Evolutionary conservation across 495 filamentous ascomycete species (phyloP).

Genomic region (Aspergillus bertholletiae): DNA sequence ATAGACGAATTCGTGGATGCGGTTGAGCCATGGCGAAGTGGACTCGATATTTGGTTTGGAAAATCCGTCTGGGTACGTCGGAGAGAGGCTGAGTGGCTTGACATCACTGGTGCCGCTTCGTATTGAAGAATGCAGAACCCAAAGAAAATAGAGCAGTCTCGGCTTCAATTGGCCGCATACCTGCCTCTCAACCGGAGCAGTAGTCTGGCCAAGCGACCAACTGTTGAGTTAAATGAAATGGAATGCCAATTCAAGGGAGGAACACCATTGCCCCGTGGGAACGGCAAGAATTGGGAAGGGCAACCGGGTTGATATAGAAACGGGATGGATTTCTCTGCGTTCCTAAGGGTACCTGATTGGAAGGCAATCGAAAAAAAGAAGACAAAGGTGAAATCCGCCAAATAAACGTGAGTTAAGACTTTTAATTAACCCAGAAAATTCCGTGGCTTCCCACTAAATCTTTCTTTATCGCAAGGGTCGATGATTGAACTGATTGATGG

Average conservation of each 20-base stretch:
- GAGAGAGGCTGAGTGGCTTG: slow-evolving; percentile 39
- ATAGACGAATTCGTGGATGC: slow-evolving; percentile 76
- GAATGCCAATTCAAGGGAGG: slow-evolving; percentile 34
- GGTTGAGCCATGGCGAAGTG: slow-evolving; percentile 68
- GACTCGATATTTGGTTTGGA: slow-evolving; percentile 51
- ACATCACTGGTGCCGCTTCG: slow-evolving; percentile 34
- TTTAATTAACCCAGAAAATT: too few relatives aligned
- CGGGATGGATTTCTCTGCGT: slow-evolving; percentile 11
- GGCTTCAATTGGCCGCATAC: slow-evolving; percentile 40
- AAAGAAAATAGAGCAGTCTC: slow-evolving; percentile 20
- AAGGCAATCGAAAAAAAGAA: background rate
- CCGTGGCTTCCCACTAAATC: background rate
- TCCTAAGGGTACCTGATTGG: background rate
- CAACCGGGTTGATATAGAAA: slow-evolving; percentile 28
- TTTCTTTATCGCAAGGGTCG: background rate
- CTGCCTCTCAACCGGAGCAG: slow-evolving; percentile 36
- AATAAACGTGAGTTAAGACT: too few relatives aligned
- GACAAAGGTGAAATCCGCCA: too few relatives aligned
- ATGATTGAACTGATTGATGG: background rate
- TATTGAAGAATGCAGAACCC: slow-evolving; percentile 28
- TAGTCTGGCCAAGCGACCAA: slow-evolving; percentile 2
- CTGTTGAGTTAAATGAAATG: slow-evolving; percentile 5
- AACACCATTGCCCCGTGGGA: slow-evolving; percentile 20
- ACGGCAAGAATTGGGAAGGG: slow-evolving; percentile 14
- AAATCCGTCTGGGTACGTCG: slow-evolving; percentile 68